Evolutionary conservation across 129 eudicot species (phyloP).

Genomic region (Tagetes erecta): DNA sequence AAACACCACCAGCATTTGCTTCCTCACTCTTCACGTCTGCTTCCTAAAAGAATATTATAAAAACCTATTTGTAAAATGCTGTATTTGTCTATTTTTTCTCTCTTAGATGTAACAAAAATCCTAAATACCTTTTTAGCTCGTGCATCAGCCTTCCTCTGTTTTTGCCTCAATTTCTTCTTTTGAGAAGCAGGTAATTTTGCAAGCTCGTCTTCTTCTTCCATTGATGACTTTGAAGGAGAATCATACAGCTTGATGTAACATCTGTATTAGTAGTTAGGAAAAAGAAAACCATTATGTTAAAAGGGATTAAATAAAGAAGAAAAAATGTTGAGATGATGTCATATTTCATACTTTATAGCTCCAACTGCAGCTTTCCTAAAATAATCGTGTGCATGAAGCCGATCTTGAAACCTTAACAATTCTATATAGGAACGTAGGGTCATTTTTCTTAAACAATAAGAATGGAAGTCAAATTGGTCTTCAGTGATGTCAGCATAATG

Average conservation of each 20-base stretch:
- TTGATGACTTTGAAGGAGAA: slow-evolving; percentile 81
- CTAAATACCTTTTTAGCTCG: slow-evolving; percentile 79
- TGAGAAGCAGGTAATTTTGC: slow-evolving; percentile 78
- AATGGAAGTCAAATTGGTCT: slow-evolving; percentile 97
- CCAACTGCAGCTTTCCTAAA: slow-evolving; percentile 95
- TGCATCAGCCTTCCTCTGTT: slow-evolving; percentile 93
- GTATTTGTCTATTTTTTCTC: not conserved
- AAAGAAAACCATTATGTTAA: slow-evolving; percentile 1
- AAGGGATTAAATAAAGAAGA: not conserved
- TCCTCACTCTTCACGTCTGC: slow-evolving; percentile 92
- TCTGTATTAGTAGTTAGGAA: slow-evolving; percentile 40
- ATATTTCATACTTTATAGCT: slow-evolving; percentile 58
- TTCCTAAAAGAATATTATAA: slow-evolving; percentile 45
- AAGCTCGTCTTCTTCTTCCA: slow-evolving; percentile 88
- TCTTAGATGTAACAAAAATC: not conserved
- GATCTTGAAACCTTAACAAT: slow-evolving; percentile 89
- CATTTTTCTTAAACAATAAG: slow-evolving; percentile 98
- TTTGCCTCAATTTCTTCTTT: slow-evolving; percentile 91
- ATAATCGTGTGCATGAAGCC: slow-evolving; percentile 87
- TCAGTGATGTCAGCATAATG: slow-evolving; percentile 97
- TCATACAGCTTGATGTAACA: slow-evolving; percentile 88
- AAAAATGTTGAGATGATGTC: not conserved
- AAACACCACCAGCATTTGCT: slow-evolving; percentile 47
- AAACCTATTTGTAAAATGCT: not conserved
- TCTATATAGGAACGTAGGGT: slow-evolving; percentile 91